Evolutionary conservation across 345 rosid genomes (phyloP), one percentile per base, ranked within the genome.

Genomic region (Clarkia xantiana): DNA sequence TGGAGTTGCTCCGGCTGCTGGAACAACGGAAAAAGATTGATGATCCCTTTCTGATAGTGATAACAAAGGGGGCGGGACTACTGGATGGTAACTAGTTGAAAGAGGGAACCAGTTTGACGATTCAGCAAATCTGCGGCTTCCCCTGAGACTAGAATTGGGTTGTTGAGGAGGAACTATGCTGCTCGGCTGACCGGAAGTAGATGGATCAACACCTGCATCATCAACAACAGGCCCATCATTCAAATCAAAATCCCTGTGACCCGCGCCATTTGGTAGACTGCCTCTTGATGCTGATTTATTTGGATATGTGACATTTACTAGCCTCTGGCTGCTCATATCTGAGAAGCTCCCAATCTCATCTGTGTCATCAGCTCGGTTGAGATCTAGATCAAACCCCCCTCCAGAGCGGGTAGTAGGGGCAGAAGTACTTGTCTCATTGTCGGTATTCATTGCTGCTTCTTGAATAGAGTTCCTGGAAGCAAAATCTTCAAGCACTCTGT

Each of bases 351-450:
- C 68, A 19, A 65, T 40, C 67, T 81, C 97, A 40, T 40, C 20
- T 16, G 72, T 59, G 56, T 82, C 95, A 57, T 83, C 97, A 39
- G 69, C 68, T 64, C 65, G 75, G 56, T 90, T 90, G 72, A 90
- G 58, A 70, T 90, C 97, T 67, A 90, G 79, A 68, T 75, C 97
- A 52, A 86, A 76, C 15, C 94, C 88, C 3, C 91, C 88, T 4
- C 91, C 86, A 49, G 74, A 71, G 17, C 70, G 59, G 43, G 78
- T 72, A 55, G 39, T 45, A 47, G 65, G 42, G 6, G 64, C 59
- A 47, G 78, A 61, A 49, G 34, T 14, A 62, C 58, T 42, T 46
- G 60, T 7, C 38, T 56, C 73, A 57, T 58, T 38, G 71, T 19
- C 56, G 46, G 10, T 52, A 51, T 64, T 70, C 72, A 60, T 11